Base-by-base conservation (phyloP, 108 stramenopile genomes). In the Fragilaria crotonensis region DNA sequence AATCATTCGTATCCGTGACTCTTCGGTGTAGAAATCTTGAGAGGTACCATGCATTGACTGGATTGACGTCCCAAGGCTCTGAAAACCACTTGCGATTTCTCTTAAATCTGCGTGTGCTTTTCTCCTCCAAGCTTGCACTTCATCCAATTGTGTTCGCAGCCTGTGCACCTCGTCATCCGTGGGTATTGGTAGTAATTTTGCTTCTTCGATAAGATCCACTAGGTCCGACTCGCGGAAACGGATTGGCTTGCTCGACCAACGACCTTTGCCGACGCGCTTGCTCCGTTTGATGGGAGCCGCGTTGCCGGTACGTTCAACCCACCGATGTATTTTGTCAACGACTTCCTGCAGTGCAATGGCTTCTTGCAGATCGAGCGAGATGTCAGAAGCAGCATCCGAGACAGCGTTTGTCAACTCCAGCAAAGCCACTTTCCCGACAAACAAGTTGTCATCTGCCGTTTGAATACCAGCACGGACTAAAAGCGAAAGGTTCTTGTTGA, bases 311-410 rank as follows among this genome's bases (percentile, higher is more conserved):
- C 70, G 63, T 27, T 76, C 72, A 32, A 69, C 49, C 87, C 87
- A 89, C 14, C 33, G 22, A 44, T 68, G 53, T 0, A 71, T 56
- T 33, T 49, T 58, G 25, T 76, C 66, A 18, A 79, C 47, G 45
- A 83, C 25, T 41, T 59, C 57, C 46, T 72, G 61, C 57, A 89
- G 54, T 46, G 71, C 64, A 33, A 69, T 44, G 5, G 80, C 82
- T 57, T 84, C 87, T 9, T 85, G 75, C 28, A 89, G 68, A 25
- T 85, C 87, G 25, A 89, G 30, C 0, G 78, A 67, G 28, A 84
- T 46, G 46, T 80, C 77, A 29, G 73, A 49, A 32, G 63, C 69
- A 41, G 82, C 80, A 45, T 71, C 63, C 31, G 73, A 64, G 5
- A 75, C 68, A 26, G 82, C 87, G 48, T 54, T 53, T 45, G 60